A percentile compares a stretch with the other conserved stretches of the same genome.
These are phyloP conservation scores for Lipomyces sp. DNA, from an alignment of 805 yeast genomes.

Conservation along the genomic window DNA sequence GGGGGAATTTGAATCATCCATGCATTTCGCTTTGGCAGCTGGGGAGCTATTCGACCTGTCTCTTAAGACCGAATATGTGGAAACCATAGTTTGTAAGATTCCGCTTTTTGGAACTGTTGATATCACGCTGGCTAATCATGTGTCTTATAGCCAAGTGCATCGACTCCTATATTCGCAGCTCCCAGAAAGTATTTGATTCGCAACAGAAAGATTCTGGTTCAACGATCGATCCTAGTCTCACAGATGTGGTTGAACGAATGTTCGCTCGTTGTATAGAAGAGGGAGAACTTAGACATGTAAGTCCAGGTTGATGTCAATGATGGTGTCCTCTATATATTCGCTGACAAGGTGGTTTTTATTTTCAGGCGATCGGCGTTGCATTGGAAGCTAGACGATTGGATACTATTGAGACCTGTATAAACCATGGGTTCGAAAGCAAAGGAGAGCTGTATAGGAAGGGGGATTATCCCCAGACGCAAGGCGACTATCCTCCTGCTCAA, in stretches of 20 bases:
- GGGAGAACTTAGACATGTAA: constrained; percentile 61
- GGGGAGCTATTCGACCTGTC: constrained; percentile 73
- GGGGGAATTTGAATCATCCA: constrained; percentile 90
- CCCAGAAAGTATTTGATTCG: constrained; percentile 44
- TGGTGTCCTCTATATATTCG: neutral
- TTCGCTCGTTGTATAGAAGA: constrained; percentile 68
- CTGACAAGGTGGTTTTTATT: neutral
- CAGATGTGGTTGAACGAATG: constrained; percentile 79
- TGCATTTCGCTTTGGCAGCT: constrained; percentile 81
- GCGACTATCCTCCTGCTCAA: constrained; percentile 16
- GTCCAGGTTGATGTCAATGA: constrained; percentile 4
- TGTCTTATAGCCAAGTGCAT: constrained; percentile 71
- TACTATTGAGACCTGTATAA: constrained; percentile 45
- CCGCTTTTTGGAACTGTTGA: neutral
- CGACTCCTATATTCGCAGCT: constrained; percentile 67
- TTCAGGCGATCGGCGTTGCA: constrained; percentile 76
- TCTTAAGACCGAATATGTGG: constrained; percentile 79
- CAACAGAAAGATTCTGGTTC: constrained; percentile 15
- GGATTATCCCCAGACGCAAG: constrained; percentile 12
- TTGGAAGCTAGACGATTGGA: constrained; percentile 86
- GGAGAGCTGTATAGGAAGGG: no score
- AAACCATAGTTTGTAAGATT: constrained; percentile 70
- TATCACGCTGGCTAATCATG: neutral
- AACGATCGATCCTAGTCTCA: constrained; percentile 54
- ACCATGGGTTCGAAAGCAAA: constrained; percentile 22